Evolutionary conservation across 352 stramenopile genomes (phyloP), one percentile per base, ranked within the genome.

Genomic region (Pythium chondricola): DNA sequence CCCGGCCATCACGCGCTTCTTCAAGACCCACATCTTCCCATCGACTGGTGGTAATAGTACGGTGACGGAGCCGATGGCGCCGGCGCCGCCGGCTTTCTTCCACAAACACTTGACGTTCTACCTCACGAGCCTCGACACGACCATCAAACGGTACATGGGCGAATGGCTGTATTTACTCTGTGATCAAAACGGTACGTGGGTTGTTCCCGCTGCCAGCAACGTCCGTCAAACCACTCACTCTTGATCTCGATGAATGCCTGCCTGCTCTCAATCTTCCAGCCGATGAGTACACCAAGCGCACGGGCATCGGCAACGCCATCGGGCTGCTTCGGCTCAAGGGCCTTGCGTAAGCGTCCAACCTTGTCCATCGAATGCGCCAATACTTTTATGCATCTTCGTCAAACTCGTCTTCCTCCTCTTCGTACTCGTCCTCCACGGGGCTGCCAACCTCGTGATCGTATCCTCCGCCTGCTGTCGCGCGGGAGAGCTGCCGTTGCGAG

Each of bases 101-200:
- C 80, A 81, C 52, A 72, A 76, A 18, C 71, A 88, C 35, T 57
- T 92, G 18, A 71, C 54, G 25, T 83, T 74, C 43, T 88, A 86
- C 44, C 58, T 92, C 18, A 92, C 80, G 22, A 80, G 77, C 32
- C 53, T 88, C 16, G 63, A 92, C 43, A 84, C 74, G 9, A 67
- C 85, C 21, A 63, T 89, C 52, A 72, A 76, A 43, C 72, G 80
- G 24, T 87, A 71, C 56, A 64, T 67, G 35, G 74, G 75, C 40
- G 78, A 93, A 39, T 88, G 71, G 69, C 49, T 93, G 37, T 88
- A 78, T 51, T 50, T 81, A 29, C 65, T 92, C 5, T 89, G 75
- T 53, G 56, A 86, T 52, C 44, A 89, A 65, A 85, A 88, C 27
- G 71, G 81, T 92, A 71, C 48, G 67, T 48, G n/a, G 2, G 8